Base-by-base conservation (phyloP, 139 green algal species). In the Chlamydomonas asymmetrica region DNA sequence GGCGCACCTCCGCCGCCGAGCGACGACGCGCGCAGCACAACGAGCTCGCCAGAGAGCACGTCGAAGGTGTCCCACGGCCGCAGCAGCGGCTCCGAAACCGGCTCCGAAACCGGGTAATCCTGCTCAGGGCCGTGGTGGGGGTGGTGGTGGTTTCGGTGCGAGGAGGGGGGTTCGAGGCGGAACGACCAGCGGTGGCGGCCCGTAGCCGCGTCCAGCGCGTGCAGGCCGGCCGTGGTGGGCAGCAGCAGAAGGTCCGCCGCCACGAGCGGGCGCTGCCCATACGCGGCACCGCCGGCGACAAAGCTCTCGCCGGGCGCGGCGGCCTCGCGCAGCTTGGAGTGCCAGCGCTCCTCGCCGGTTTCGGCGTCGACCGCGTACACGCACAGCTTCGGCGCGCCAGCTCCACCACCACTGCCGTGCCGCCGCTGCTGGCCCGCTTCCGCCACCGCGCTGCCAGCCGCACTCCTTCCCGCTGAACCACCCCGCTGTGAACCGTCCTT, bases 191-290 rank as follows among this genome's bases (percentile, higher is more conserved):
- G n/a, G n/a, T n/a, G n/a, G n/a, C n/a, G n/a, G 32, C 71, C 71
- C 22, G 5, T 62, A 9, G 1, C 20, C 23, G 59, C 34, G 2
- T 70, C 59, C 59, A 77, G 59, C 23, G 34, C 31, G 59, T 77
- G 71, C 32, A 77, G 41, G 22, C 23, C 60, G 23, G 4, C 41
- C 57, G 29, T 23, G 0, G 59, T 70, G 32, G 71, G 59, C 23
- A 77, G 32, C 41, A 69, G 23, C 40, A 77, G 31, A 29, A 23
- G 3, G 32, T 62, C 59, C 2, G 10, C 71, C 32, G 29, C 43
- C 60, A 77, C 59, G 59, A 69, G 57, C 59, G 71, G 71, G 31
- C n/a, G 32, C 59, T 70, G 29, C 29, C 41, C 71, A 3, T 4
- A 6, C 3, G 41, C 59, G 20, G 41, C 71, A 0, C 7, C 43